Base-by-base conservation (phyloP, 2,329 filamentous ascomycete species). In the Fusarium sp. region DNA sequence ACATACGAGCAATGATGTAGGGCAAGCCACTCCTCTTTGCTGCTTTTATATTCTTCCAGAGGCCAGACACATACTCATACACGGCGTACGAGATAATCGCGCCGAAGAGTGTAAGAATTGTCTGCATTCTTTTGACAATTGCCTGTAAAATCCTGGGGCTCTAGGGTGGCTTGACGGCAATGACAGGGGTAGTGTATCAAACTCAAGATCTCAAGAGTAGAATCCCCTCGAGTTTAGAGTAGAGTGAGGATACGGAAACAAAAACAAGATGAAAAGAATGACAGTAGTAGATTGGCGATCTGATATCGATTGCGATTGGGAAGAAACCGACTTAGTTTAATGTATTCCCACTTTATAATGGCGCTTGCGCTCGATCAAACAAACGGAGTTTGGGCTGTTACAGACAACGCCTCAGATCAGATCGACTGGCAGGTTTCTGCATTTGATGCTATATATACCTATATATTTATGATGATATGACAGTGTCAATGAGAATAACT, bases 1-100 rank as follows among this genome's bases (percentile, higher is more conserved):
- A 21, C 86, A 72, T 78, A 89, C 87, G 87, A 27, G 82, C 75
- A 46, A 89, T 71, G 27, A 86, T 77, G 71, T 88, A 89, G 9
- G 82, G 83, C 55, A 89, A 72, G 8, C 86, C 85, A 18, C 82
- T 83, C 59, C 78, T 80, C 77, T 84, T 86, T 4, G 87, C 87
- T 32, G 81, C 80, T 12, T 78, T 79, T 53, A 88, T 83, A 64
- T 87, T 87, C 54, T 71, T 75, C 42, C 72, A 75, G 48, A 87
- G 71, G n/a, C 79, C 78, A 3, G 75, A 72, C 34, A 79, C 43
- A 30, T 73, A 72, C 8, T 68, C 70, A 68, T 79, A 80, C 21
- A 79, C 51, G 40, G 63, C 69, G 56, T 82, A 84, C 25, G 70
- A 76, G 42, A 80, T 42, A n/a, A 75, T 72, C 7, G 73, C 78